Evolutionary conservation across 768 basidiomycete species (phyloP).

Genomic region (Tephrocybe rancida): DNA sequence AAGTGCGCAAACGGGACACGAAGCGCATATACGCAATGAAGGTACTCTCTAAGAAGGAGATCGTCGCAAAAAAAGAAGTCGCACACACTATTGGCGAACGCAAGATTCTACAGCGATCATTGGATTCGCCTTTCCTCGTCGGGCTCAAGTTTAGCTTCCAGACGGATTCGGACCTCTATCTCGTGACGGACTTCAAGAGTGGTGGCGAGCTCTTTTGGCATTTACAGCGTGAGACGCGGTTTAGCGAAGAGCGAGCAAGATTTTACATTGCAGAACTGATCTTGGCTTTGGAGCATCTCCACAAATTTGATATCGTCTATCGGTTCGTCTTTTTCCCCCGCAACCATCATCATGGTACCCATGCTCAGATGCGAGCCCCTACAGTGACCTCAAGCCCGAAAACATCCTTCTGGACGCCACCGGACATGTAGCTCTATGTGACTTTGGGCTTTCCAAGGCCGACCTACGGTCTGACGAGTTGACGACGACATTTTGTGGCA

Average conservation of each 20-base stretch:
- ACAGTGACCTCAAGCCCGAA: conserved; percentile 94
- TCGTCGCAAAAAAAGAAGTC: conserved; percentile 98
- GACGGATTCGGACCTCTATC: conserved; percentile 91
- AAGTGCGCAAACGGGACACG: conserved; percentile 97
- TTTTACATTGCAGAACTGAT: conserved; percentile 98
- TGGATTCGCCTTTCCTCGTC: conserved; percentile 96
- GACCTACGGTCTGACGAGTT: conserved; percentile 92
- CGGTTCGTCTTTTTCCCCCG: conserved; percentile 53
- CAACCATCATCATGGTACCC: background rate
- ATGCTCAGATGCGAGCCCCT: conserved; percentile 2
- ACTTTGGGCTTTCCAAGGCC: conserved; percentile 97
- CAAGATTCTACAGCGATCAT: conserved; percentile 93
- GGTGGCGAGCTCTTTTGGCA: conserved; percentile 99
- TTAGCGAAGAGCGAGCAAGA: conserved; percentile 88
- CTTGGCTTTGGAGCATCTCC: conserved; percentile 93
- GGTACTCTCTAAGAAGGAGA: conserved; percentile 97
- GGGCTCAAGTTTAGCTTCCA: conserved; percentile 99
- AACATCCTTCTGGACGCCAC: conserved; percentile 98
- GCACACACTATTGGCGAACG: conserved; percentile 99
- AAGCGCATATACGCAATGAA: conserved; percentile 99
- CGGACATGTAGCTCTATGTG: conserved; percentile 97
- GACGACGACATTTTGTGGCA: conserved; percentile 99
- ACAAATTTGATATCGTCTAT: conserved; percentile 96
- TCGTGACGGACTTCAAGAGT: conserved; percentile 98
- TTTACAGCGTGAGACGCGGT: conserved; percentile 92